phyloP scores from a whole-genome alignment of 257 asterid species.

The Ballota nigra region DNA sequence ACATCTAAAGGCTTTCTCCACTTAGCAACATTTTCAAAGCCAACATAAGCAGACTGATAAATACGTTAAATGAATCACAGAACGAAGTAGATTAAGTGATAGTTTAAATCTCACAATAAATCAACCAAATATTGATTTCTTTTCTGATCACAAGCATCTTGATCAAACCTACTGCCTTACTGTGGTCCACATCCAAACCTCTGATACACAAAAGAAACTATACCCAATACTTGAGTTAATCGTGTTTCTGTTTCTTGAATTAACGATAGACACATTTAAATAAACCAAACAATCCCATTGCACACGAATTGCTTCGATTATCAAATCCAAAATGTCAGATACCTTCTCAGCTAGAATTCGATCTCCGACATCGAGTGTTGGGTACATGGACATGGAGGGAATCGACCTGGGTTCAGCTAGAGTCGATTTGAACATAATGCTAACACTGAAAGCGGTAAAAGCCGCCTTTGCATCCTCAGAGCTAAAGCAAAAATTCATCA shows the following conservation, averaged over 20 bases:
- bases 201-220: conserved; percentile 24
- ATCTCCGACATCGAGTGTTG: conserved; percentile 92
- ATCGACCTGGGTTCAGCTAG: conserved; percentile 96
- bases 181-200: conserved; percentile 14
- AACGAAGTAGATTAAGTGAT: not conserved
- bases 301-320: not conserved
- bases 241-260: not conserved
- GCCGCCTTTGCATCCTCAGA: conserved; percentile 88
- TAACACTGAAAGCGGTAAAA: conserved; percentile 83
- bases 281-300: not conserved
- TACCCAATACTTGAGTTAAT: conserved; percentile 5
- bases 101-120: conserved; percentile 17
- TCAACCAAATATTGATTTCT: conserved; percentile 20
- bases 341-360: conserved; percentile 89
- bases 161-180: conserved; percentile 22
- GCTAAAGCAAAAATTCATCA: conserved; percentile 52
- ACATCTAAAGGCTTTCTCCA: not conserved
- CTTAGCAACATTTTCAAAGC: not conserved
- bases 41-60: not conserved
- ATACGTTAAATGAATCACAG: not conserved
- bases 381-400: conserved; percentile 91
- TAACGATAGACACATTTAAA: not conserved
- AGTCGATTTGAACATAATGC: conserved; percentile 71
- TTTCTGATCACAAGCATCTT: conserved; percentile 25
- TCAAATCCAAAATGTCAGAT: conserved; percentile 8